Evolutionary conservation across 306 rosid species (phyloP), one percentile per base, ranked within the genome.

Genomic region (Rosa persica): DNA sequence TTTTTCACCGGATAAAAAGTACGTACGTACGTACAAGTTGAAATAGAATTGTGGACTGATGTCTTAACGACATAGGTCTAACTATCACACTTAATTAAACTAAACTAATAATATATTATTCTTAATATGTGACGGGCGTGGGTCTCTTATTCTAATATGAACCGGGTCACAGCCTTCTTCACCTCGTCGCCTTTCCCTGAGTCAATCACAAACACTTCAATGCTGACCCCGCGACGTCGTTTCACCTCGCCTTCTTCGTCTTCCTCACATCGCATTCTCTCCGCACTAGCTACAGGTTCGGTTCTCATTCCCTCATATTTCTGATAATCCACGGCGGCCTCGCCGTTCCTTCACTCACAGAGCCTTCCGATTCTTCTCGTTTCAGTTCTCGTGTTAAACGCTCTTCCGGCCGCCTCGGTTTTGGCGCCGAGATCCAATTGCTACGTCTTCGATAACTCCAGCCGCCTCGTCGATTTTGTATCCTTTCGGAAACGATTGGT

Each of bases 401-500:
- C 79, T 40, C 67, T 80, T 43, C 77, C 82, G 79, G 80, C 84
- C 5, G 73, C 79, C 76, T 88, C 98, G 11, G 58, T 95, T 81
- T 77, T 79, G 44, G 76, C 54, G 40, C 98, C 97, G 57, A 80
- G 55, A 83, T 90, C 98, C 80, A 91, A 84, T 71, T 95, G 98
- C 90, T 95, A 91, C 72, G 90, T 82, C 65, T 78, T 95, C 57
- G 84, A 95, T 46, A 89, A 95, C 75, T 86, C 97, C 38, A 95
- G 98, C 85, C 98, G 85, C 72, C 60, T 95, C 70, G 89, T 92
- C 68, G 98, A 95, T 88, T 95, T 92, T 76, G 98, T 92, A 92
- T 92, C 97, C 97, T 76, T 78, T 13, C 23, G 19, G 38, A 15
- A 72, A 13, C n/a, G 8, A 25, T 40, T 78, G 22, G 22, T 64